Conservation (phyloP, 2,329 filamentous ascomycete genomes). For the Alternaria novae-zelandiae region DNA sequence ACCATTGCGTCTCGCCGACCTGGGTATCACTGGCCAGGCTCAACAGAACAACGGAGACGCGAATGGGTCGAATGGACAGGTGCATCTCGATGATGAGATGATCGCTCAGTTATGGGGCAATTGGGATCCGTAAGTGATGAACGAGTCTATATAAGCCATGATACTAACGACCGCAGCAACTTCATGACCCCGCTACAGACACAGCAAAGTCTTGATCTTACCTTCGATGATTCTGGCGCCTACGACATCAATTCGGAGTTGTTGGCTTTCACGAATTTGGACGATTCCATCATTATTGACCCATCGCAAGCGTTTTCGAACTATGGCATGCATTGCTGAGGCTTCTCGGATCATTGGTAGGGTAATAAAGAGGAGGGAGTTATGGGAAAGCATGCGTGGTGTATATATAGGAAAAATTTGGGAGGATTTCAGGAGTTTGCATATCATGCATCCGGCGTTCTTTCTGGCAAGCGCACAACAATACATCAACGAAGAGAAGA, state of each 20-base stretch:
- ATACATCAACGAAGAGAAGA: not conserved
- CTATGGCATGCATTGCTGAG: not conserved
- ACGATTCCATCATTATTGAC: constrained; percentile 40
- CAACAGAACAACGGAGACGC: not conserved
- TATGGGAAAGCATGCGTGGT: not conserved
- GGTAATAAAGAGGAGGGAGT: not conserved
- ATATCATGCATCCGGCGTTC: not conserved
- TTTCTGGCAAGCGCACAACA: not conserved
- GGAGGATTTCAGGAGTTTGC: not conserved
- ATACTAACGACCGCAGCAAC: constrained; percentile 23
- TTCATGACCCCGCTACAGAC: constrained; percentile 44
- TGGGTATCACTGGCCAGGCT: constrained; percentile 34
- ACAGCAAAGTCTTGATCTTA: constrained; percentile 42
- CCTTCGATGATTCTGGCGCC: constrained; percentile 40
- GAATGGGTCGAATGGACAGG: constrained; percentile 8
- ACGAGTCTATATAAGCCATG: not conserved
- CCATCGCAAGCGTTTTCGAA: constrained; percentile 28
- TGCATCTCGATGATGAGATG: constrained; percentile 36
- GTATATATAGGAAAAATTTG: not conserved
- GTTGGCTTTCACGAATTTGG: constrained; percentile 37
- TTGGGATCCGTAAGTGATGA: constrained; percentile 38
- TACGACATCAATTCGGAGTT: constrained; percentile 42
- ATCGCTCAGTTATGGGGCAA: constrained; percentile 42
- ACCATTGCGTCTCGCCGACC: constrained; percentile 37
- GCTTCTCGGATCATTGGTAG: not conserved